Base-by-base conservation (phyloP, 2,329 filamentous ascomycete genomes). In the Fusarium acutatum region DNA sequence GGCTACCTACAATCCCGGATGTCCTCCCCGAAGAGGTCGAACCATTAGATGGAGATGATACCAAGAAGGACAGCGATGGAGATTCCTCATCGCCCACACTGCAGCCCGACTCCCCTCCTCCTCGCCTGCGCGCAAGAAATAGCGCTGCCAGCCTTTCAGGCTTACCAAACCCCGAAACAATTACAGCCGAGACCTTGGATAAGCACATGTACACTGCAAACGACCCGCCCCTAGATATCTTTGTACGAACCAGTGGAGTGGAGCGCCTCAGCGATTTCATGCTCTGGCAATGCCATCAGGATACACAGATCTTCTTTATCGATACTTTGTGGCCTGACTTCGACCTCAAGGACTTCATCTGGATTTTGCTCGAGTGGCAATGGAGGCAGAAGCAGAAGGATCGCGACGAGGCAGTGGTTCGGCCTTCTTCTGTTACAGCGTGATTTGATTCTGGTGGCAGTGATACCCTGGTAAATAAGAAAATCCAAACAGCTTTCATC, bases 271-370 rank as follows among this genome's bases (percentile, higher is more conserved):
- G 95, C 80, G 96, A 99, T 81, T 99, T 98, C 78, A 96, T 99
- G 95, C 90, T 99, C 38, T 99, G 96, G 96, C 96, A 99, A 83
- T 96, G 94, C 78, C 95, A 98, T 80, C 90, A 97, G 79, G 88
- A 96, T 72, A 98, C 96, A 1, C 93, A 97, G 68, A 93, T 99
- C 73, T 94, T 97, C 67, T 99, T 98, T 80, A 84, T 98, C 64
- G 90, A 97, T 77, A 96, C 94, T 73, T 86, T 97, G 71, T 99
- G 96, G 96, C 96, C 96, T 5, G 94, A 98, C 72, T 98, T 99
- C 77, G 95, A 97, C 80, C 87, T 99, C 9, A 96, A 95, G 91
- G 90, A 95, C 67, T 98, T 98, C 82, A 83, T 99, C 24, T 96
- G 96, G 14, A 95, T 99, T 28, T 84, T 99, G 60, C 86, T 98